These are phyloP conservation scores for Fusarium sp. DNA, from an alignment of 2,329 filamentous ascomycete genomes.

Conservation along the genomic window DNA sequence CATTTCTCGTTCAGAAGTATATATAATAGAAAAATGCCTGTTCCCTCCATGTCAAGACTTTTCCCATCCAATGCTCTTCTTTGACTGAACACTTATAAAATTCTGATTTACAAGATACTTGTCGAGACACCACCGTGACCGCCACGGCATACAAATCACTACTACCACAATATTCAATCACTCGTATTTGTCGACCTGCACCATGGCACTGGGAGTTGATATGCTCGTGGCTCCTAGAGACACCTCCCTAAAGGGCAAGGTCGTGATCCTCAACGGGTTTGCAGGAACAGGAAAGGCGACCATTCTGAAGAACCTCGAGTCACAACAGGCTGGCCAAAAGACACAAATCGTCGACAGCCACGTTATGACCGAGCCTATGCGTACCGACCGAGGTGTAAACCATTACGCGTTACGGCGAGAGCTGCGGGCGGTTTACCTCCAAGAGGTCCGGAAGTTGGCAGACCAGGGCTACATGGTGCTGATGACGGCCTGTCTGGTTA, in stretches of 20 bases:
- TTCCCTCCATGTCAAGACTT: too few relatives aligned
- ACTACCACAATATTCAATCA: background rate
- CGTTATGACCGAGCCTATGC: conserved; percentile 13
- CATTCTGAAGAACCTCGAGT: conserved; percentile 7
- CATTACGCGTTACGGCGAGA: conserved; percentile 4
- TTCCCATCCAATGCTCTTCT: background rate
- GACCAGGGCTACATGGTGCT: conserved; percentile 16
- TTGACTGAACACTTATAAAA: background rate
- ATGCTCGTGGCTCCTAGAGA: background rate
- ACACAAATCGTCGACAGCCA: conserved; percentile 21
- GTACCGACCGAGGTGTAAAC: conserved; percentile 2
- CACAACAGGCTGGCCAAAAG: background rate
- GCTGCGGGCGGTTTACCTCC: conserved; percentile 24
- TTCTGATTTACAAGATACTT: background rate
- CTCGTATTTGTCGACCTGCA: background rate
- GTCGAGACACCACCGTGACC: background rate
- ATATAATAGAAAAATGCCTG: background rate
- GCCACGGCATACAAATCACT: background rate
- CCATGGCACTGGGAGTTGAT: background rate
- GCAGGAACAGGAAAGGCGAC: conserved; percentile 13
- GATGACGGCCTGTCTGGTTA: conserved; percentile 20
- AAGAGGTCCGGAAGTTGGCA: conserved; percentile 22
- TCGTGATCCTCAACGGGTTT: conserved; percentile 32
- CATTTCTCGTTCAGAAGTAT: background rate
- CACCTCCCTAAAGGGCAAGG: conserved; percentile 3